A percentile compares a stretch with the other conserved stretches of the same genome.
These are phyloP conservation scores for Phaeosphaeriaceae sp. DNA, from an alignment of 2,329 filamentous ascomycete species.

Conservation along the genomic window DNA sequence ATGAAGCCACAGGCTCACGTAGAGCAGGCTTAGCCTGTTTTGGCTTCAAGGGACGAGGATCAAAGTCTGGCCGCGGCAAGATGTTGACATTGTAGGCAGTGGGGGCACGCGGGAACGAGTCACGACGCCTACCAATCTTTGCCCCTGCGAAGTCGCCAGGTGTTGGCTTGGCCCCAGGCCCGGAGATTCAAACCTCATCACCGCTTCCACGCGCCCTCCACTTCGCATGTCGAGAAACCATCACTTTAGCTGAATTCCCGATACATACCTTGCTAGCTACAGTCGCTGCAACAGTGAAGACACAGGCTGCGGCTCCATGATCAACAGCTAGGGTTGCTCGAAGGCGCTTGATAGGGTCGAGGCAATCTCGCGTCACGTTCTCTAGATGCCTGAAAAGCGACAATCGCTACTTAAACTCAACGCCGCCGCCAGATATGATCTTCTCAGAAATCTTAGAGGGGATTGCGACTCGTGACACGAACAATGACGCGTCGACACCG, in stretches of 20 bases:
- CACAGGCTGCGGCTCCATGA: not conserved
- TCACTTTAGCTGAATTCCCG: not conserved
- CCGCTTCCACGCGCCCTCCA: not conserved
- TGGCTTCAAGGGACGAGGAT: constrained; percentile 1
- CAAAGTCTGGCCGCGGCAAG: constrained; percentile 1
- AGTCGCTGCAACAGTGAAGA: not conserved
- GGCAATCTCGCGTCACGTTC: not conserved
- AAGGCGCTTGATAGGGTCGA: not conserved
- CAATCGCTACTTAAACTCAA: not conserved
- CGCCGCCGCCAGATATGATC: not conserved
- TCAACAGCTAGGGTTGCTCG: not conserved
- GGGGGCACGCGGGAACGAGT: not conserved
- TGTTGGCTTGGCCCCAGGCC: not conserved
- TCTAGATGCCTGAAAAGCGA: not conserved
- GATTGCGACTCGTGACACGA: not conserved
- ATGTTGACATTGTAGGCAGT: not conserved
- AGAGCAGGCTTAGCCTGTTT: constrained; percentile 2
- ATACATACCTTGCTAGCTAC: not conserved
- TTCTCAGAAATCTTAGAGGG: not conserved
- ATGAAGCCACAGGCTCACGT: constrained; percentile 3
- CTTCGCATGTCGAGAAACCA: not conserved
- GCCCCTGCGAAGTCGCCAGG: not conserved
- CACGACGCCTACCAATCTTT: not conserved
- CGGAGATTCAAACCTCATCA: not conserved
- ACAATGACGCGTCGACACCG: not conserved